Evolutionary conservation across 805 yeast genomes (phyloP).

Genomic region (Candida hispaniensis): DNA sequence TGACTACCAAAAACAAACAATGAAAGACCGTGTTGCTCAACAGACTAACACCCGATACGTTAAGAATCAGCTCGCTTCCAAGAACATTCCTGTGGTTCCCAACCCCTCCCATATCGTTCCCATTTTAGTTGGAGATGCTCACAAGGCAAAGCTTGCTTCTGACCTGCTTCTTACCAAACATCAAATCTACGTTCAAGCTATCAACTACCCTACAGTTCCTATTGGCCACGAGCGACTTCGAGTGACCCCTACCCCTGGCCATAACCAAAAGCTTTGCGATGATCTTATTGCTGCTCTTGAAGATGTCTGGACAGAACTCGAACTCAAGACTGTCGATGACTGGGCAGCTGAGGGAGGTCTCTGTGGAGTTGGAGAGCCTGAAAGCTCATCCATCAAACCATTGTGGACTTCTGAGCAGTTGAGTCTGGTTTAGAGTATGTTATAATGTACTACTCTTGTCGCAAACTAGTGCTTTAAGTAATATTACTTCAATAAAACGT

Average conservation of each 20-base stretch:
- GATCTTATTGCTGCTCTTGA: constrained; percentile 70
- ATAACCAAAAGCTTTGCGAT: constrained; percentile 63
- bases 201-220: constrained; percentile 96
- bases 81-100: constrained; percentile 92
- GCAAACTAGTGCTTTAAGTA: too few species aligned
- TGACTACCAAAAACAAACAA: constrained; percentile 66
- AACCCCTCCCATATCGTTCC: constrained; percentile 98
- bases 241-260: constrained; percentile 99
- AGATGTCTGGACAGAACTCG: constrained; percentile 63
- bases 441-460: too few species aligned
- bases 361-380: constrained; percentile 71
- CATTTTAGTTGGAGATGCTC: constrained; percentile 87
- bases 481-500: too few species aligned
- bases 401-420: constrained; percentile 67
- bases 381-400: constrained; percentile 43
- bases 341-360: constrained; percentile 81
- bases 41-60: constrained; percentile 80
- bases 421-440: too few species aligned
- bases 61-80: constrained; percentile 51
- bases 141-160: constrained; percentile 81
- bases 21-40: constrained; percentile 70
- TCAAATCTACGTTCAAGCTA: constrained; percentile 92
- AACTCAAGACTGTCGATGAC: constrained; percentile 61
- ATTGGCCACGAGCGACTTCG: constrained; percentile 93
- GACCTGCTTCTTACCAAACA: constrained; percentile 77